Percentiles rank a stretch among this genome's conserved stretches.
phyloP scores from a whole-genome alignment of 352 stramenopile species.

The Pythium angustatum region DNA sequence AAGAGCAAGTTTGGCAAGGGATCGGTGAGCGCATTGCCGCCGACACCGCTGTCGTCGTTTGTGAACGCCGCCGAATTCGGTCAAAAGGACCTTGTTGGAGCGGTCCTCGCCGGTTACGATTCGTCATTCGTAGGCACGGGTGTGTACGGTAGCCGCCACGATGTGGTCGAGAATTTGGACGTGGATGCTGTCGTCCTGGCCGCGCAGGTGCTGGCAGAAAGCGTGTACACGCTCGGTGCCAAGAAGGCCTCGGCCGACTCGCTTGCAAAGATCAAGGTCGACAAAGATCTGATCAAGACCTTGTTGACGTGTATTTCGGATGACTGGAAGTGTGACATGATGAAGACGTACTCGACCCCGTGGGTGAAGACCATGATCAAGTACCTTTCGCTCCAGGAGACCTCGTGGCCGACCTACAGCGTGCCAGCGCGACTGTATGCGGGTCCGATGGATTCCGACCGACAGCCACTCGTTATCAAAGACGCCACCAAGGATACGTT shows the following conservation, averaged over 20 bases:
- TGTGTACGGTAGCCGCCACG: conserved; percentile 70
- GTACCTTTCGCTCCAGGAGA: conserved; percentile 50
- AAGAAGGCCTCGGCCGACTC: conserved; percentile 40
- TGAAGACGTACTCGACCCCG: conserved; percentile 65
- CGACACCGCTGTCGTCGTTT: conserved; percentile 69
- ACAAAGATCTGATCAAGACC: conserved; percentile 51
- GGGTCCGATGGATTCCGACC: conserved; percentile 44
- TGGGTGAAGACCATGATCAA: conserved; percentile 67
- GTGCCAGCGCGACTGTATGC: conserved; percentile 61
- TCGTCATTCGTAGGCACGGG: conserved; percentile 42
- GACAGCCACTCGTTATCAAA: conserved; percentile 51
- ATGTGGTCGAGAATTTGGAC: conserved; percentile 52
- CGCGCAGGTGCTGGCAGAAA: conserved; percentile 75
- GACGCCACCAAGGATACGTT: conserved; percentile 33
- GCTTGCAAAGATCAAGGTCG: conserved; percentile 40
- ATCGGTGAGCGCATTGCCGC: conserved; percentile 47
- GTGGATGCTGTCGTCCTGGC: conserved; percentile 53
- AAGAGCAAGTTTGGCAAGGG: conserved; percentile 38
- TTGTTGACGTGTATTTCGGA: conserved; percentile 62
- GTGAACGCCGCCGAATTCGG: conserved; percentile 75
- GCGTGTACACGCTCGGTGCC: conserved; percentile 61
- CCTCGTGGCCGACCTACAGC: conserved; percentile 54
- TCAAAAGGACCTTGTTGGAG: conserved; percentile 52
- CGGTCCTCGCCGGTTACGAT: conserved; percentile 75
- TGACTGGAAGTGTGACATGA: conserved; percentile 73